These are phyloP conservation scores for Dendrobium chrysotoxum DNA, from an alignment of 106 monocot species.

Conservation along the genomic window DNA sequence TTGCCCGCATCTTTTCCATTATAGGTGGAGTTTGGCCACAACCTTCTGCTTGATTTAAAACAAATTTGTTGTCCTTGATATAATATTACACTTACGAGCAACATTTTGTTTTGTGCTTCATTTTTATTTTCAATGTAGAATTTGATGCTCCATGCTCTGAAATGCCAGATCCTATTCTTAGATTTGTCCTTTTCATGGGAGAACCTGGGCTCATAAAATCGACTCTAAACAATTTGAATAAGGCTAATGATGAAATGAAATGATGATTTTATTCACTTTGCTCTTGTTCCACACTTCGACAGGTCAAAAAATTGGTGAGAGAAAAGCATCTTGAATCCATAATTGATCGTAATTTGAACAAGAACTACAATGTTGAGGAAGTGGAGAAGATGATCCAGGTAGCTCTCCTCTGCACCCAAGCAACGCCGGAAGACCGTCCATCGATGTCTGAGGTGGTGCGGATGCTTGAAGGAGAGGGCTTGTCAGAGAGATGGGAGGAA, in stretches of 20 bases:
- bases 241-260: background rate
- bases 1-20: too few species aligned
- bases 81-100: too few species aligned
- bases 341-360: constrained; percentile 59
- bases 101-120: too few species aligned
- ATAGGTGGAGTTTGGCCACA: too few species aligned
- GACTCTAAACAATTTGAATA: background rate
- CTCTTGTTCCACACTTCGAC: background rate
- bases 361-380: constrained; percentile 46
- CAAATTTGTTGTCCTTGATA: too few species aligned
- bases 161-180: too few species aligned
- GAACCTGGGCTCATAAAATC: background rate
- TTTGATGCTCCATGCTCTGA: too few species aligned
- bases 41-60: too few species aligned
- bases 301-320: constrained; percentile 91
- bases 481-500: constrained; percentile 76
- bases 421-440: constrained; percentile 59
- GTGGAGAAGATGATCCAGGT: constrained; percentile 81
- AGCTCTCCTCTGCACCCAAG: constrained; percentile 59
- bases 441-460: constrained; percentile 74
- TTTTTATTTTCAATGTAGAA: too few species aligned
- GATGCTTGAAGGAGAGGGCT: constrained; percentile 76
- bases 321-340: constrained; percentile 68
- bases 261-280: background rate
- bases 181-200: too few species aligned